Evolutionary conservation across 495 filamentous ascomycete species (phyloP).

Genomic region (Glonium stellatum): DNA sequence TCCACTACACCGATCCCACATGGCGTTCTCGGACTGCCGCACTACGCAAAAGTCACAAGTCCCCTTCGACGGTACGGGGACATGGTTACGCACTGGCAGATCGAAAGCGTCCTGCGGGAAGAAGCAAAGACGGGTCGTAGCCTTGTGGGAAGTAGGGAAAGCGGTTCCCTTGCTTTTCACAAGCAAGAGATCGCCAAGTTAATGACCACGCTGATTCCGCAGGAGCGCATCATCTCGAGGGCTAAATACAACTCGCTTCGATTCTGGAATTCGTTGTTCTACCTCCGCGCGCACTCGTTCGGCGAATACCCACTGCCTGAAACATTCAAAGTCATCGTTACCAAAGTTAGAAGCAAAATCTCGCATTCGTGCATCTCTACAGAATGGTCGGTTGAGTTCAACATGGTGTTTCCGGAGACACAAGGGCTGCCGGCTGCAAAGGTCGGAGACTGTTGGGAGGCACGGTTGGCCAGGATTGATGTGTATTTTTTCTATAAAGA

Average conservation of each 20-base stretch:
- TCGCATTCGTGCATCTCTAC: not conserved
- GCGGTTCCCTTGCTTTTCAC: slow-evolving; percentile 57
- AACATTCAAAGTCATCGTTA: slow-evolving; percentile 51
- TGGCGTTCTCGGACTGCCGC: slow-evolving; percentile 59
- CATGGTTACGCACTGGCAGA: slow-evolving; percentile 84
- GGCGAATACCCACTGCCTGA: slow-evolving; percentile 55
- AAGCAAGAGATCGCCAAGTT: slow-evolving; percentile 48
- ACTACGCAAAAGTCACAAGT: slow-evolving; percentile 76
- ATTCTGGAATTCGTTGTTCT: slow-evolving; percentile 62
- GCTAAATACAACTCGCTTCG: slow-evolving; percentile 21
- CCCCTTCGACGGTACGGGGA: slow-evolving; percentile 80
- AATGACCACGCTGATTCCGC: slow-evolving; percentile 44
- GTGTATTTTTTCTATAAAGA: not conserved
- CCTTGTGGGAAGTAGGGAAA: slow-evolving; percentile 42
- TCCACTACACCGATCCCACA: slow-evolving; percentile 44
- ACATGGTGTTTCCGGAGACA: not conserved
- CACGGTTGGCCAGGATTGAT: not conserved
- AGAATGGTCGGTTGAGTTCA: not conserved
- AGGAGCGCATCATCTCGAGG: slow-evolving; percentile 38
- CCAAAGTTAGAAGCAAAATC: not conserved
- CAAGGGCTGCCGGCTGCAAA: not conserved
- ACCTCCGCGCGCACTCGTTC: slow-evolving; percentile 71
- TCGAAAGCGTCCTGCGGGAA: slow-evolving; percentile 70
- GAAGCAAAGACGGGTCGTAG: slow-evolving; percentile 51
- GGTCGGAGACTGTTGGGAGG: slow-evolving; percentile 2